Evolutionary conservation across 441 rosid genomes (phyloP).

Genomic region (Adansonia gregorii): DNA sequence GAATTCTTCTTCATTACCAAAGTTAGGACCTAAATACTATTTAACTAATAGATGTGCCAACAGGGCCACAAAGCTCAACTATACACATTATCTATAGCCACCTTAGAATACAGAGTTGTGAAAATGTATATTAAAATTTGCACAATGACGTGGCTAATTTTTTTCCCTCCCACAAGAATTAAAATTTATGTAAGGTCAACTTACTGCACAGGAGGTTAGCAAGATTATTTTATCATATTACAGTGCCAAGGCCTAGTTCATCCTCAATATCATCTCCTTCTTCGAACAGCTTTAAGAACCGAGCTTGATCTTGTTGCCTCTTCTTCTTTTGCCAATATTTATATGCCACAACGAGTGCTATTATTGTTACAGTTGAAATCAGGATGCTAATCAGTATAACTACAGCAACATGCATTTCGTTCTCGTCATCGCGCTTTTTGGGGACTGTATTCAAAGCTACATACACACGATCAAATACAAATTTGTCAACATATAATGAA

Average conservation of each 20-base stretch:
- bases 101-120: not conserved
- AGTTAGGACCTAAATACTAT: not conserved
- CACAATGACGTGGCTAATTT: not conserved
- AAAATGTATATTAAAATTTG: conserved; percentile 20
- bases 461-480: conserved; percentile 3
- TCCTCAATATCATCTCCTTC: conserved; percentile 89
- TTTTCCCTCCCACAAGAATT: conserved; percentile 2
- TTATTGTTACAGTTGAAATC: conserved; percentile 49
- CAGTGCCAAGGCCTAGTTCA: conserved; percentile 67
- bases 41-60: not conserved
- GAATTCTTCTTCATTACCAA: not conserved
- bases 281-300: conserved; percentile 87
- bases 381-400: conserved; percentile 43
- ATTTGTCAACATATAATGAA: not conserved
- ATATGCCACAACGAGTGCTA: conserved; percentile 46
- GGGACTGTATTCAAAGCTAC: conserved; percentile 46
- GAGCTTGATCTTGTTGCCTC: conserved; percentile 85
- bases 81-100: conserved; percentile 8
- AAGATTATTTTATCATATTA: conserved; percentile 33
- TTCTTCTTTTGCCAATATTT: conserved; percentile 72
- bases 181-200: conserved; percentile 35
- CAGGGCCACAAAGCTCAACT: not conserved
- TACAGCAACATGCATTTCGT: conserved; percentile 46
- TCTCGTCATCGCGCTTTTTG: conserved; percentile 31
- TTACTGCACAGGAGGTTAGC: conserved; percentile 37